A percentile compares a stretch with the other conserved stretches of the same genome.
Evolutionary conservation across 176 grass and related monocot genomes (phyloP).

Genomic region (Rhynchospora pubera): DNA sequence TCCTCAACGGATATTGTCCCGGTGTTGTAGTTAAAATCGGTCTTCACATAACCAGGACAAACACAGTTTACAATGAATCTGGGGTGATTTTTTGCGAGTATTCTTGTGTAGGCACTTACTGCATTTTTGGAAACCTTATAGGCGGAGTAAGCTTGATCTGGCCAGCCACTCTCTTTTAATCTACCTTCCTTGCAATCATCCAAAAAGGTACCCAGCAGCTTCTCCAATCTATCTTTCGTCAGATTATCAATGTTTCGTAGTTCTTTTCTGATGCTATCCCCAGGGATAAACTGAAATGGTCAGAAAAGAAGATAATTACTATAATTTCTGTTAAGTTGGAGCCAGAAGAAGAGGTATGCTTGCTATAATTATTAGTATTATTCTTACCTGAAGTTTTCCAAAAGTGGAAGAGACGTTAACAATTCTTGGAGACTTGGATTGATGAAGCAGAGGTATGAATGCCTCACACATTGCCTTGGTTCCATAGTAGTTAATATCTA

Average conservation of each 20-base stretch:
- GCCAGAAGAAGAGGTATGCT: not conserved
- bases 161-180: constrained; percentile 53
- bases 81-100: constrained; percentile 28
- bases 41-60: constrained; percentile 23
- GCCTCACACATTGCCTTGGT: constrained; percentile 26
- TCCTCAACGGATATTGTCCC: constrained; percentile 24
- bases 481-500: constrained; percentile 52
- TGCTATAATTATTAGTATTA: not conserved
- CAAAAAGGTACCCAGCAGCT: constrained; percentile 26
- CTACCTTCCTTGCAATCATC: constrained; percentile 28
- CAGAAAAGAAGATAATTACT: not conserved
- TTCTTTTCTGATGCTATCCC: constrained; percentile 35
- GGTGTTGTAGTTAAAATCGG: constrained; percentile 27
- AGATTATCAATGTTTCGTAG: constrained; percentile 21
- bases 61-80: constrained; percentile 24
- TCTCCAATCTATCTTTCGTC: constrained; percentile 33
- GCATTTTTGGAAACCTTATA: constrained; percentile 32
- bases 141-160: constrained; percentile 27
- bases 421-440: constrained; percentile 31
- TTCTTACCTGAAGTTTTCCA: constrained; percentile 20
- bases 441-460: constrained; percentile 44
- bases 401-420: constrained; percentile 29
- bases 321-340: not conserved
- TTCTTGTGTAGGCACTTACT: constrained; percentile 34
- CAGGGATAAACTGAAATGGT: constrained; percentile 18